Evolutionary conservation across 1,284 basidiomycete species (phyloP).

Genomic region (Rhodotorula mucilaginosa): DNA sequence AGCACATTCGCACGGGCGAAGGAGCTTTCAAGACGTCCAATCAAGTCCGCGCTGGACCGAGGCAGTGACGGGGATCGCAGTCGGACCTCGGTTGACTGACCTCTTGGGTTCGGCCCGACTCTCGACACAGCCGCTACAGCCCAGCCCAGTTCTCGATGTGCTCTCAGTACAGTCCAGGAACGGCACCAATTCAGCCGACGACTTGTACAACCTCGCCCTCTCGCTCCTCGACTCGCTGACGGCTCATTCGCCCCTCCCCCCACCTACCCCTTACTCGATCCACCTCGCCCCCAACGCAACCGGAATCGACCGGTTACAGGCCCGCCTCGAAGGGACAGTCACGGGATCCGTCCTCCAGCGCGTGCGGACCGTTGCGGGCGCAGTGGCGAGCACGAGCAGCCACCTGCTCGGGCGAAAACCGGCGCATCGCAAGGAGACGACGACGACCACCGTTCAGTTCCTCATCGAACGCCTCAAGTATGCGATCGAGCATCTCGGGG

Average conservation of each 20-base stretch:
- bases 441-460: constrained; percentile 21
- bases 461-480: constrained; percentile 10
- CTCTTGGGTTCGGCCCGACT: neutral
- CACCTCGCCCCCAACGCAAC: constrained; percentile 6
- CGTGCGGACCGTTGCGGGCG: neutral
- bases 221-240: constrained; percentile 25
- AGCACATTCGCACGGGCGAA: too few relatives aligned
- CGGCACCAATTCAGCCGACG: neutral
- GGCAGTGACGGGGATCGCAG: too few relatives aligned
- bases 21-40: too few relatives aligned
- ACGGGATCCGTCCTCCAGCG: neutral
- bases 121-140: neutral
- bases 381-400: neutral
- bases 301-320: constrained; percentile 31
- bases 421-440: neutral
- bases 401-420: neutral
- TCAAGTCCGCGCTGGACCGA: too few relatives aligned
- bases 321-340: neutral
- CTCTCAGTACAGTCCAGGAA: neutral
- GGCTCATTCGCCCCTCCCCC: constrained; percentile 6
- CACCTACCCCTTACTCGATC: constrained; percentile 16
- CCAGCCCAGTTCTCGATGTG: neutral
- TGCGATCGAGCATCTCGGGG: constrained; percentile 9
- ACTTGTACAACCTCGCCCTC: constrained; percentile 17
- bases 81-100: neutral